Percentiles rank a stretch among this genome's conserved stretches.
These are phyloP conservation scores for Chaetomium sp. DNA, from an alignment of 2,329 filamentous ascomycete genomes.

Conservation along the genomic window DNA sequence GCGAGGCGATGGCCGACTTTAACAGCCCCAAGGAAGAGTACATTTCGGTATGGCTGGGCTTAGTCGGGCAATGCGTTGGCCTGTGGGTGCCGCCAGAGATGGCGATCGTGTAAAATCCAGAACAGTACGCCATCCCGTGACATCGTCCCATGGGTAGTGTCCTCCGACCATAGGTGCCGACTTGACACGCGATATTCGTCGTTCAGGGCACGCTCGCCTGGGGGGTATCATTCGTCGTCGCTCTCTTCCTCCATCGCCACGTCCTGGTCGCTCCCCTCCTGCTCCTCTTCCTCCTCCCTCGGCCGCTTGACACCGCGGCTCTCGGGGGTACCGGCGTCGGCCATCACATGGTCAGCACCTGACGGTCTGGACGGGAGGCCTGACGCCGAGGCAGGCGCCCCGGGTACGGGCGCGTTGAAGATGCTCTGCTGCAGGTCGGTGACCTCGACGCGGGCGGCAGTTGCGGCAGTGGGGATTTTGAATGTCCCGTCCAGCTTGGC, in stretches of 20 bases:
- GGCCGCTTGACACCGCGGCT: constrained; percentile 68
- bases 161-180: neutral
- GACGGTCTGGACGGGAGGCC: constrained; percentile 54
- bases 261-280: constrained; percentile 74
- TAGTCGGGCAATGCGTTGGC: constrained; percentile 78
- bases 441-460: constrained; percentile 60
- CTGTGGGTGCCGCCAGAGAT: constrained; percentile 75
- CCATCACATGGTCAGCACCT: constrained; percentile 51
- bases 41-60: constrained; percentile 84
- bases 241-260: constrained; percentile 62
- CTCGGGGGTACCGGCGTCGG: constrained; percentile 57
- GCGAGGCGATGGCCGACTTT: constrained; percentile 73
- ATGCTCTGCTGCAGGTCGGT: constrained; percentile 79
- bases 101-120: constrained; percentile 43
- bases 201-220: constrained; percentile 4
- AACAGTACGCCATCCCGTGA: neutral
- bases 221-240: constrained; percentile 62
- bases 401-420: constrained; percentile 67
- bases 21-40: constrained; percentile 67
- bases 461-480: constrained; percentile 62
- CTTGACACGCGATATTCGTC: neutral
- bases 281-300: constrained; percentile 68
- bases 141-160: too few species aligned
- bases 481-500: constrained; percentile 92
- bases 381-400: constrained; percentile 43